Evolutionary conservation across 208 protist species (phyloP).

Genomic region (Leishmania turanica): DNA sequence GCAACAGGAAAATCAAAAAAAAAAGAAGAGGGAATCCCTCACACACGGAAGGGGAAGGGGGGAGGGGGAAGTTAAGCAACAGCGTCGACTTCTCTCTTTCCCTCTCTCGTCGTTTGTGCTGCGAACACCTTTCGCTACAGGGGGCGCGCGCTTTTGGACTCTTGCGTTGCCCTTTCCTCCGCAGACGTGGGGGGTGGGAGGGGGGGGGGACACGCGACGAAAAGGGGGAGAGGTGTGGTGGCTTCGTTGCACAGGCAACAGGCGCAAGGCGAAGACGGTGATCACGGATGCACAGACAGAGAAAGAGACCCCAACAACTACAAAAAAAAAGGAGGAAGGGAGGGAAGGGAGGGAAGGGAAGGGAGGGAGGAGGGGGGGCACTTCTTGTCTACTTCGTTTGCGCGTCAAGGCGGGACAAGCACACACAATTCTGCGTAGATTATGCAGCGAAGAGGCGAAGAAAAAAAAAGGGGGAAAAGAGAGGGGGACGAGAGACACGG

Average conservation of each 20-base stretch:
- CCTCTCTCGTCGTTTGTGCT: not conserved
- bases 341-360: not conserved
- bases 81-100: not conserved
- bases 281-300: not conserved
- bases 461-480: not conserved
- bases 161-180: not conserved
- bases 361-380: not conserved
- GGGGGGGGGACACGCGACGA: not conserved
- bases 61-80: no score
- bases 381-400: not conserved
- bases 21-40: not conserved
- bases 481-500: not conserved
- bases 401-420: not conserved
- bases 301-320: not conserved
- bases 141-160: no score
- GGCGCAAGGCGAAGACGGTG: not conserved
- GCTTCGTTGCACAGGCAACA: not conserved
- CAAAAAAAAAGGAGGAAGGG: not conserved
- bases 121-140: not conserved
- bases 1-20: not conserved
- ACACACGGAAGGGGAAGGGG: not conserved
- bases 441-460: not conserved
- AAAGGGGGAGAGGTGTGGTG: not conserved
- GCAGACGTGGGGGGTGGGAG: no score
- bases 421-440: not conserved